Percentiles rank a stretch among this genome's conserved stretches.
phyloP scores from a whole-genome alignment of 257 asterid species.

The Paulownia fortunei region DNA sequence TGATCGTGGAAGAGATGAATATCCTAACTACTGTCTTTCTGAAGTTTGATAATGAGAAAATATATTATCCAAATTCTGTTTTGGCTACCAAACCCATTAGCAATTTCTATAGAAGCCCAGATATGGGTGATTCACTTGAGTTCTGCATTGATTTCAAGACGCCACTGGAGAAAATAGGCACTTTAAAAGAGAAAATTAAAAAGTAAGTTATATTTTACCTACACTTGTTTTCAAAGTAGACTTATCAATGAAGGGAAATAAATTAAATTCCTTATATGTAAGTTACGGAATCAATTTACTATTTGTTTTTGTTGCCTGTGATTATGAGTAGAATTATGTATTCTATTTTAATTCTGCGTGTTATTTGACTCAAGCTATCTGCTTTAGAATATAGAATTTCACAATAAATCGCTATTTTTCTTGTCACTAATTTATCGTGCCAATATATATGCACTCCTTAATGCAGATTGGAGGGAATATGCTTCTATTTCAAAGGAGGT shows the following conservation, averaged over 20 bases:
- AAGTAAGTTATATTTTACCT: slow-evolving; percentile 31
- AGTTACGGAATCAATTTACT: neutral
- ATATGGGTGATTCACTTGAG: slow-evolving; percentile 56
- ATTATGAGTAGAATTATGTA: neutral
- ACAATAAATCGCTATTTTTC: neutral
- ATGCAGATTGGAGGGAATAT: no score
- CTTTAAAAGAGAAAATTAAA: slow-evolving; percentile 46
- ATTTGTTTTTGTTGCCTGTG: neutral
- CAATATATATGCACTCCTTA: neutral
- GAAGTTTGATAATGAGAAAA: slow-evolving; percentile 50
- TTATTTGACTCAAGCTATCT: neutral
- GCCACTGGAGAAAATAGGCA: slow-evolving; percentile 48
- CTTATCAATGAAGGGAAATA: neutral
- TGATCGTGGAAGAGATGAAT: slow-evolving; percentile 66
- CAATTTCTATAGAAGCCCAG: slow-evolving; percentile 60
- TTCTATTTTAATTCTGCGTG: neutral
- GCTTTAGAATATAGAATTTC: neutral
- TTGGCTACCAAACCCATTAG: slow-evolving; percentile 53
- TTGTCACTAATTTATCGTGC: no score
- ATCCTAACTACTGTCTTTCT: slow-evolving; percentile 51
- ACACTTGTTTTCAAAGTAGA: neutral
- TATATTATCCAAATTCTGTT: slow-evolving; percentile 52
- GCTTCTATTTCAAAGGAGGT: no score
- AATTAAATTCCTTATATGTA: neutral
- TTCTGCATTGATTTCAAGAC: slow-evolving; percentile 55